Evolutionary conservation across 805 yeast genomes (phyloP).

Genomic region (Wickerhamiella siamensis): DNA sequence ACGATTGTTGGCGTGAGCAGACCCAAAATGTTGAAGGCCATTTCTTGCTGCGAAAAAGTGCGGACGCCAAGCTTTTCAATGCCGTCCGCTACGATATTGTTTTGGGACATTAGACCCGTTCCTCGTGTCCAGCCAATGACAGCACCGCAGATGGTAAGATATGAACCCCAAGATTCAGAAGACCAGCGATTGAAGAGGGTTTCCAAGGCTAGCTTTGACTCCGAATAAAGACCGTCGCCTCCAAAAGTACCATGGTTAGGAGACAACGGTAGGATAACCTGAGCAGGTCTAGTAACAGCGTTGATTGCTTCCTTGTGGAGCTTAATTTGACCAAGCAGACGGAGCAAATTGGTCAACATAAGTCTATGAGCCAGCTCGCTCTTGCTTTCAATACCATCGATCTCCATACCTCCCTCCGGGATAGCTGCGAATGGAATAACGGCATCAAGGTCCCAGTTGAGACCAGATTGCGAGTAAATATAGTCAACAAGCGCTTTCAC

Average conservation of each 20-base stretch:
- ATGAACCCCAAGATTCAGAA: conserved; percentile 92
- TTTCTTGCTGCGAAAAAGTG: conserved; percentile 96
- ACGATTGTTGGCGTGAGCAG: conserved; percentile 76
- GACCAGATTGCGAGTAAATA: conserved; percentile 61
- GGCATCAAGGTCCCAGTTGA: conserved; percentile 96
- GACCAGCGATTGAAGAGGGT: conserved; percentile 97
- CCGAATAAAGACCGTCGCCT: conserved; percentile 95
- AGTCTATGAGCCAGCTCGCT: conserved; percentile 97
- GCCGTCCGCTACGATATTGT: conserved; percentile 95
- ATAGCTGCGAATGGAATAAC: conserved; percentile 97
- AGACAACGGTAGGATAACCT: conserved; percentile 88
- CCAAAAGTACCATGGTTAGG: conserved; percentile 99
- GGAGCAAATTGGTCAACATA: conserved; percentile 89
- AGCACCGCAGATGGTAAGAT: conserved; percentile 95
- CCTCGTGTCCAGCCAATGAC: conserved; percentile 99
- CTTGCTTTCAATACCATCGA: conserved; percentile 83
- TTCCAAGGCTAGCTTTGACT: conserved; percentile 89
- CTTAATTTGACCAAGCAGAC: conserved; percentile 85
- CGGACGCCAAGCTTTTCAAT: conserved; percentile 91
- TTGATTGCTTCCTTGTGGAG: conserved; percentile 61
- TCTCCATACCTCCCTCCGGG: conserved; percentile 95
- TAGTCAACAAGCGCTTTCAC: conserved; percentile 71
- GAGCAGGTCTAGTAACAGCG: conserved; percentile 94
- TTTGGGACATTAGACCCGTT: conserved; percentile 96
- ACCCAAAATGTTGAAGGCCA: conserved; percentile 97